These are phyloP conservation scores for Trichoderma afroharzianum DNA, from an alignment of 2,329 filamentous ascomycete species.

Conservation along the genomic window DNA sequence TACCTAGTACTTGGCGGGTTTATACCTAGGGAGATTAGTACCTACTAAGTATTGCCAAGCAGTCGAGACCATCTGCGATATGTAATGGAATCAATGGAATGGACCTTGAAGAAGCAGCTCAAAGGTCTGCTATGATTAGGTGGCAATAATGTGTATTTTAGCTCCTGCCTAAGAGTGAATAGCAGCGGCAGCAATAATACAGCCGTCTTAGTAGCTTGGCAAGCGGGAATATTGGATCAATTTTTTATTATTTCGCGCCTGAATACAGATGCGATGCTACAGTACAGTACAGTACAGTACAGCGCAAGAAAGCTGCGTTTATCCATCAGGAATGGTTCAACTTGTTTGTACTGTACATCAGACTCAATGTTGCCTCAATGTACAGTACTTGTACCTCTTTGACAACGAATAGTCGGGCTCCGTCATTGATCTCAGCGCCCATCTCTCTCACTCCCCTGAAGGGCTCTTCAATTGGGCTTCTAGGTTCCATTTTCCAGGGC, in stretches of 20 bases:
- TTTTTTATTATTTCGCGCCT: not conserved
- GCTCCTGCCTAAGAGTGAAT: not conserved
- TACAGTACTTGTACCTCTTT: not conserved
- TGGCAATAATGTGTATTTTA: not conserved
- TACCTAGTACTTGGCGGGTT: not conserved
- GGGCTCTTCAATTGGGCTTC: not conserved
- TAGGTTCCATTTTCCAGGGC: not conserved
- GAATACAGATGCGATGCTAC: not conserved
- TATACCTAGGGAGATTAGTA: not conserved
- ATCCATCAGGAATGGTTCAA: not conserved
- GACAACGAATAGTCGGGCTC: not conserved
- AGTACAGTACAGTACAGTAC: too few relatives aligned
- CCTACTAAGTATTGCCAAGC: not conserved
- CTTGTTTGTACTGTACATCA: not conserved
- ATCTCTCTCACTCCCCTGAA: not conserved
- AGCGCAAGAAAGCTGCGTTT: not conserved
- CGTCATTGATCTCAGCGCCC: not conserved
- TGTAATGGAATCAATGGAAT: not conserved
- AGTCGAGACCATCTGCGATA: not conserved
- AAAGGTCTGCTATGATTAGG: not conserved
- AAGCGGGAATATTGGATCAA: not conserved
- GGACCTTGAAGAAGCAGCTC: not conserved
- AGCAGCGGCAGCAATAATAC: not conserved
- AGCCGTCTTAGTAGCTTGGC: not conserved
- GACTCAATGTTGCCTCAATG: not conserved